Percentiles rank a stretch among this genome's conserved stretches.
Evolutionary conservation across 305 asterid genomes (phyloP).

Genomic region (Fraxinus sp.): DNA sequence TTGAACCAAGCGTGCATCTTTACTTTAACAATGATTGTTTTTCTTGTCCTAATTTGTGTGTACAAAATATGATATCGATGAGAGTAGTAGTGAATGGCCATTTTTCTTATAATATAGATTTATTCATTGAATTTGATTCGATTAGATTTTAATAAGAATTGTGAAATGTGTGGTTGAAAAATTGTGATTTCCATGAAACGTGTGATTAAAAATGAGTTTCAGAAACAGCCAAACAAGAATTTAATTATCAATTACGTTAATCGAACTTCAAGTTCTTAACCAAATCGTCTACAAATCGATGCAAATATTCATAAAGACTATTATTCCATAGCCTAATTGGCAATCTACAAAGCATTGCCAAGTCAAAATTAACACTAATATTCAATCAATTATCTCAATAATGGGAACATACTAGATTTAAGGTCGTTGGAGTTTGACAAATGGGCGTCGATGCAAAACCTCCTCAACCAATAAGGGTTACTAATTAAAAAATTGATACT

Average conservation of each 20-base stretch:
- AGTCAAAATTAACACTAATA: neutral
- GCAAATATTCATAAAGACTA: neutral
- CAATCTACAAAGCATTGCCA: neutral
- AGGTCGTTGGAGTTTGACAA: neutral
- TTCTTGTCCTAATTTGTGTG: neutral
- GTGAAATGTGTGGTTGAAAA: no score
- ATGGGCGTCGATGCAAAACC: neutral
- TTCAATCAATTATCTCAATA: neutral
- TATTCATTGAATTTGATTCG: neutral
- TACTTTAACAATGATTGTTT: neutral
- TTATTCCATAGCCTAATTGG: neutral
- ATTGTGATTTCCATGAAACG: no score
- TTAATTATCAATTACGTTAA: neutral
- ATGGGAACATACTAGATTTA: neutral
- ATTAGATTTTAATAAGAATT: no score
- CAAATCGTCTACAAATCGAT: neutral
- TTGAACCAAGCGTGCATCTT: conserved; percentile 13
- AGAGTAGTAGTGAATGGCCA: neutral
- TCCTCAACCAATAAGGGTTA: neutral
- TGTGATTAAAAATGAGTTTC: neutral
- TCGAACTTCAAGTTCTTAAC: neutral
- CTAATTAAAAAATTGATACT: neutral
- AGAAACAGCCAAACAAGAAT: neutral
- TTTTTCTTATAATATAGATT: neutral
- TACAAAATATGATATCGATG: neutral